Percentiles rank a stretch among this genome's conserved stretches.
Conservation (phyloP, 352 stramenopile genomes). For the Albugo candida region DNA sequence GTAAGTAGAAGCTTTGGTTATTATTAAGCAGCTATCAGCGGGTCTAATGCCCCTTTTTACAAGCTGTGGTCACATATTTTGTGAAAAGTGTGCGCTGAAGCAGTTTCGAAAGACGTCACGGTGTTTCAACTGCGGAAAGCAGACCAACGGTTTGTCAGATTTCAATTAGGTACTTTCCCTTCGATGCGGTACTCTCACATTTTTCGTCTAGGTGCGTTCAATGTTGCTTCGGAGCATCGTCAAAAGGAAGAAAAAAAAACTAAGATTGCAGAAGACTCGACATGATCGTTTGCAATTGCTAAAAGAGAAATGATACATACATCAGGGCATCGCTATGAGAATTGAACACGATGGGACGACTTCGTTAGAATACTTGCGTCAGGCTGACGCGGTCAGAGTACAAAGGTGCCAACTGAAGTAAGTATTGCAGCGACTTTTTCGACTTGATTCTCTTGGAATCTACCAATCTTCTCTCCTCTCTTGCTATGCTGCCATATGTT, state of each 20-base stretch:
- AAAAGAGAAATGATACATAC: no score
- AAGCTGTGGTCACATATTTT: slow-evolving; percentile 93
- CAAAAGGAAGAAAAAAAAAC: slow-evolving; percentile 6
- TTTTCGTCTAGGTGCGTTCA: slow-evolving; percentile 49
- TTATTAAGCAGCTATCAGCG: not conserved
- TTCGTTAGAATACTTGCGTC: no score
- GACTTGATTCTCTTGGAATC: no score
- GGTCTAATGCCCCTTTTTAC: not conserved
- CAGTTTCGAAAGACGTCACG: slow-evolving; percentile 59
- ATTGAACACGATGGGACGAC: no score
- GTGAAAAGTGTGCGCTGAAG: slow-evolving; percentile 81
- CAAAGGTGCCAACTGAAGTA: no score
- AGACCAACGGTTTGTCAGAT: slow-evolving; percentile 63
- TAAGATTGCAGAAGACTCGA: not conserved
- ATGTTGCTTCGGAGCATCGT: slow-evolving; percentile 70
- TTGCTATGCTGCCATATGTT: no score
- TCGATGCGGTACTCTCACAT: not conserved
- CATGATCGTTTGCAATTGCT: no score
- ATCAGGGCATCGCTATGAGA: no score
- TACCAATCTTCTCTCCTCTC: no score
- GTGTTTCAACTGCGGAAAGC: slow-evolving; percentile 89
- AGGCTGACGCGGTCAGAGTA: no score
- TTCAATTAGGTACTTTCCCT: not conserved
- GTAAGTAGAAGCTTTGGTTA: slow-evolving; percentile 12
- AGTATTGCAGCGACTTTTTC: no score